phyloP scores from a whole-genome alignment of 345 rosid species.

The Heritiera fomes region DNA sequence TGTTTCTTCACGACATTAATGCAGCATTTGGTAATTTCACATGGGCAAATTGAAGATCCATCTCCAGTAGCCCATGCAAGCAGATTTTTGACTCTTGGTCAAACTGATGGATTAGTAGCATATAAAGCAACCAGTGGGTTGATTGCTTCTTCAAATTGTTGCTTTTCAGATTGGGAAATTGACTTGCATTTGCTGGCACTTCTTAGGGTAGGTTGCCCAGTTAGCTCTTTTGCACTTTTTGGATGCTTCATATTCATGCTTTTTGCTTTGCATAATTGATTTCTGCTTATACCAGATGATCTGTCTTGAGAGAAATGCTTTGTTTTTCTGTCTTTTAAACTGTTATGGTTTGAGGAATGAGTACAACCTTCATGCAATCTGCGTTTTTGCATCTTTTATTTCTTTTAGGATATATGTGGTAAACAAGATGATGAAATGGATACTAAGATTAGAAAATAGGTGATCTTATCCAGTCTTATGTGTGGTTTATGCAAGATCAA shows the following conservation, averaged over 20 bases:
- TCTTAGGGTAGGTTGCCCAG: slow-evolving; percentile 56
- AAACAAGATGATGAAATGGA: background rate
- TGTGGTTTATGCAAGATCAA: slow-evolving; percentile 1
- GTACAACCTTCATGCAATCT: background rate
- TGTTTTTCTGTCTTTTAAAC: background rate
- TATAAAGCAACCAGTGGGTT: slow-evolving; percentile 73
- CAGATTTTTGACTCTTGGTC: slow-evolving; percentile 64
- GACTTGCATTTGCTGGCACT: slow-evolving; percentile 71
- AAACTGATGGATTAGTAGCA: slow-evolving; percentile 72
- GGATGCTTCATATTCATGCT: background rate
- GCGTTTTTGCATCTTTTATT: slow-evolving; percentile 1
- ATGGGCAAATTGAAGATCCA: slow-evolving; percentile 87
- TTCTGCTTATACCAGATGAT: background rate
- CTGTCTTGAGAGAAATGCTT: background rate
- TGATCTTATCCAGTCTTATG: background rate
- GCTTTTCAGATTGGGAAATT: slow-evolving; percentile 65
- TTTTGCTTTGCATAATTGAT: background rate
- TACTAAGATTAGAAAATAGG: slow-evolving; percentile 9
- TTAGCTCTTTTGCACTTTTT: slow-evolving; percentile 6
- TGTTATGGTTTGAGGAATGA: background rate
- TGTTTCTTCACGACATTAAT: slow-evolving; percentile 37
- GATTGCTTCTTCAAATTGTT: slow-evolving; percentile 72
- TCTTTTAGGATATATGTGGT: background rate
- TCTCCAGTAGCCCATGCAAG: slow-evolving; percentile 74
- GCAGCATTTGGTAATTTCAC: slow-evolving; percentile 76